These are phyloP conservation scores for Boletus rubescentipes DNA, from an alignment of 768 basidiomycete species.

Conservation along the genomic window DNA sequence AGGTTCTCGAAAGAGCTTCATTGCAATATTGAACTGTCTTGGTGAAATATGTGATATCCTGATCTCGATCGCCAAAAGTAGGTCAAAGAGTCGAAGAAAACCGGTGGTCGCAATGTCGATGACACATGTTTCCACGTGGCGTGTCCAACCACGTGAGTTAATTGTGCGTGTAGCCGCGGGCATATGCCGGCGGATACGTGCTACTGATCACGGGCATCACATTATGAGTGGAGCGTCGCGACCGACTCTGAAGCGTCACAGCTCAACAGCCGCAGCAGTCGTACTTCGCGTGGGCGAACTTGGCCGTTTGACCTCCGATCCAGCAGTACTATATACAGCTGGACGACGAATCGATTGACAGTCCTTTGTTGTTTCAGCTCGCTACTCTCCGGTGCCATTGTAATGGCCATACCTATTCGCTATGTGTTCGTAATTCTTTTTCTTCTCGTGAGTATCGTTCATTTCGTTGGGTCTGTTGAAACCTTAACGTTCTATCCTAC, in stretches of 20 bases:
- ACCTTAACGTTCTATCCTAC: background rate
- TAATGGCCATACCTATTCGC: slow-evolving; percentile 22
- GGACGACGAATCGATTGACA: background rate
- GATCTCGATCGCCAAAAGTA: too few species aligned
- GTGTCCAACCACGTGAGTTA: background rate
- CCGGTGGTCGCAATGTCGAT: background rate
- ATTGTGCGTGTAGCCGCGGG: background rate
- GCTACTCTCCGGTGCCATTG: background rate
- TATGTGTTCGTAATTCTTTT: slow-evolving; percentile 14
- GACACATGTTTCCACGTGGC: background rate
- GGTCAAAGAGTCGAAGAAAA: background rate
- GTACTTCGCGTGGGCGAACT: background rate
- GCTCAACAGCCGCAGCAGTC: slow-evolving; percentile 6
- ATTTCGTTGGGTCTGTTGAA: too few species aligned
- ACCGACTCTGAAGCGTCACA: background rate
- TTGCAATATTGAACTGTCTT: too few species aligned
- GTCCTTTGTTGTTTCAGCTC: background rate
- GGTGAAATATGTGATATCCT: too few species aligned
- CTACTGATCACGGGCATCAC: background rate
- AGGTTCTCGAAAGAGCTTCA: background rate
- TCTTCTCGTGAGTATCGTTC: slow-evolving; percentile 20
- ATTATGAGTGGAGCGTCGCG: background rate
- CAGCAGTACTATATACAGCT: slow-evolving; percentile 12
- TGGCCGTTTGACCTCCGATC: background rate
- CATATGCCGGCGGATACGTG: background rate